A percentile compares a stretch with the other conserved stretches of the same genome.
phyloP scores from a whole-genome alignment of 2,329 filamentous ascomycete genomes.

The Pseudogymnoascus sp. region DNA sequence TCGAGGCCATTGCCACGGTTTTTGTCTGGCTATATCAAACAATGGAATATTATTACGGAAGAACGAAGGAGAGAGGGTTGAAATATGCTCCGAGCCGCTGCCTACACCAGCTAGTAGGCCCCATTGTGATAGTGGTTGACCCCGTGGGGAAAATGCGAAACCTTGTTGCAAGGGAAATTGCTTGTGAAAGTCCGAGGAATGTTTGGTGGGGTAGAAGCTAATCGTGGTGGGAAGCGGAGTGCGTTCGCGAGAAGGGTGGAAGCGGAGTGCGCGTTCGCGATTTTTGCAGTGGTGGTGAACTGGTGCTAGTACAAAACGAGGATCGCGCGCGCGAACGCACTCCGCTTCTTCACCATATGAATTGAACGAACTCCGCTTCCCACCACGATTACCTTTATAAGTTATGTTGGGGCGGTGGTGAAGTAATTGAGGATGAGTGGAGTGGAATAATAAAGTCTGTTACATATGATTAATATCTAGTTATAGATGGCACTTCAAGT shows the following conservation, averaged over 20 bases:
- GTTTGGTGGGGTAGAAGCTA: background rate
- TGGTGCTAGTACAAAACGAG: too few species aligned
- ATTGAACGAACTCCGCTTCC: too few species aligned
- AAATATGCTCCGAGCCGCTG: background rate
- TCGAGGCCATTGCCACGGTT: background rate
- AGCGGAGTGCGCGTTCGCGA: too few species aligned
- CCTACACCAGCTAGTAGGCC: background rate
- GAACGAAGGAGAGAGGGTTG: background rate
- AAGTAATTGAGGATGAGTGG: background rate
- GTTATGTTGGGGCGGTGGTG: background rate
- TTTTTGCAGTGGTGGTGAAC: too few species aligned
- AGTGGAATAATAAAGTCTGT: background rate
- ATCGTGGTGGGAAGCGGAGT: too few species aligned
- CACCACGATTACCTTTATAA: too few species aligned
- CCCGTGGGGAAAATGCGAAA: background rate
- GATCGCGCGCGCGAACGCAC: too few species aligned
- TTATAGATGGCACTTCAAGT: background rate
- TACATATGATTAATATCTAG: background rate
- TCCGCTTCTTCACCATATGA: too few species aligned
- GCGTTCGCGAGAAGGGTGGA: too few species aligned
- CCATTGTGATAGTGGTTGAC: background rate
- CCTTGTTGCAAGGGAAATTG: background rate
- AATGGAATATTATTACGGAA: background rate
- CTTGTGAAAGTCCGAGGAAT: slow-evolving; percentile 6
- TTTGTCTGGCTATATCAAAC: background rate